Base-by-base conservation (phyloP, 1,284 basidiomycete genomes). In the Papiliotrema fonsecae region DNA sequence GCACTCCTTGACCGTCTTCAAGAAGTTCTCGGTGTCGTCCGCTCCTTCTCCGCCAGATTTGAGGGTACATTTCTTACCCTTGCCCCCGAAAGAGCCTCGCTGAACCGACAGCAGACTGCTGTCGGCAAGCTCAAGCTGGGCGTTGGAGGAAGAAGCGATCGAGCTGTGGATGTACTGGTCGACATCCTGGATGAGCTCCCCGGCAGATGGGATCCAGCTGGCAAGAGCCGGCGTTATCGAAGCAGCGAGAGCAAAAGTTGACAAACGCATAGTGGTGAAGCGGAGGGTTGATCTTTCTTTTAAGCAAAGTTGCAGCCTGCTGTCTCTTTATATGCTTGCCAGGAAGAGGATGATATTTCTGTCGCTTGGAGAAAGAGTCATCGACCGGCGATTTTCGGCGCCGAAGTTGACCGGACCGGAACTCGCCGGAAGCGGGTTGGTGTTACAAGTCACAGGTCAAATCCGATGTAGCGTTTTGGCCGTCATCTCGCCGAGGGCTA, bases 1-100 rank as follows among this genome's bases (percentile, higher is more conserved):
- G 54, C 82, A 83, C 52, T 66, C 58, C 11, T 74, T 67, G 37
- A 82, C 79, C 0, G 80, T 80, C 13, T 65, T 66, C 52, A 79
- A 22, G 22, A 74, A 72, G 61, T 76, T 77, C 50, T 72, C 71
- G 1, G 76, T 75, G 51, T 79, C 77, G 51, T 78, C 77, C 27
- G 54, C 58, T 0, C 75, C 76, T n/a, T 50, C 50, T 2, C 76
- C 77, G 2, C 73, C 61, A 0, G 77, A 74, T 3, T 58, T 61
- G 10, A 78, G 50, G 0, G 56, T 67, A 54, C 77, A 79, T 24
- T 57, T 41, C 18, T 61, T 62, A 9, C 34, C 22, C 22, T 42
- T 35, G 13, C 9, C 19, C 35, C 47, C 42, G 36, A 45, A 41
- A 40, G 56, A 48, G 38, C 47, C 34, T 24, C 48, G 31, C 37